Evolutionary conservation across 306 rosid genomes (phyloP).

Genomic region (Morella rubra): DNA sequence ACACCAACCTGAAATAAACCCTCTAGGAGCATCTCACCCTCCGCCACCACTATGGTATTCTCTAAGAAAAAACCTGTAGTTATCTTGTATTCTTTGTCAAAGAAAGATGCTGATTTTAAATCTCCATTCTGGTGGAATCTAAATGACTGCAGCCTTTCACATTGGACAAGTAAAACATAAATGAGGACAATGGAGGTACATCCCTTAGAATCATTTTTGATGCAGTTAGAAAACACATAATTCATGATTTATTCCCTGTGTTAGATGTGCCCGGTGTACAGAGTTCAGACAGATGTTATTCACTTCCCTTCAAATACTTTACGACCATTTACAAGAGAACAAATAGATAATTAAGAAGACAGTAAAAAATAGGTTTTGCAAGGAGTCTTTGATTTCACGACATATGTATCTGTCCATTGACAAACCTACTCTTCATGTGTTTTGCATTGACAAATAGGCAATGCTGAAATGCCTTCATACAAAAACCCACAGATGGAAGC

Average conservation of each 20-base stretch:
- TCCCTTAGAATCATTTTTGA: conserved; percentile 12
- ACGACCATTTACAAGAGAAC: background rate
- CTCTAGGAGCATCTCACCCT: conserved; percentile 86
- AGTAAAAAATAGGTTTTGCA: background rate
- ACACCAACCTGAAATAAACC: conserved; percentile 77
- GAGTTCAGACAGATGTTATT: background rate
- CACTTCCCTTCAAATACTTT: conserved; percentile 10
- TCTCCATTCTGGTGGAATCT: conserved; percentile 15
- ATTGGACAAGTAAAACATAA: conserved; percentile 2
- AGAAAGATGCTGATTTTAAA: conserved; percentile 37
- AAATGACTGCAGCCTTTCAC: conserved; percentile 6
- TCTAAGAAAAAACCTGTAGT: conserved; percentile 90
- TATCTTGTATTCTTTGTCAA: conserved; percentile 85
- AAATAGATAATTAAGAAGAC: background rate
- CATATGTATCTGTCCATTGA: background rate
- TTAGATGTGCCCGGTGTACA: background rate
- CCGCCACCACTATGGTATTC: conserved; percentile 93
- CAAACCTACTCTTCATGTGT: background rate
- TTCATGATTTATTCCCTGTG: conserved; percentile 10
- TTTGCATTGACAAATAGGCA: background rate
- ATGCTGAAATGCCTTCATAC: too few species aligned
- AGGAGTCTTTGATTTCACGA: background rate
- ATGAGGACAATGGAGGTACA: conserved; percentile 2
- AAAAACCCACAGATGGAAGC: background rate
- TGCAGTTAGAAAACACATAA: conserved; percentile 19